Evolutionary conservation across 192 early-diverging fungal genomes (phyloP).

Genomic region (Helicostylum pulchrum): DNA sequence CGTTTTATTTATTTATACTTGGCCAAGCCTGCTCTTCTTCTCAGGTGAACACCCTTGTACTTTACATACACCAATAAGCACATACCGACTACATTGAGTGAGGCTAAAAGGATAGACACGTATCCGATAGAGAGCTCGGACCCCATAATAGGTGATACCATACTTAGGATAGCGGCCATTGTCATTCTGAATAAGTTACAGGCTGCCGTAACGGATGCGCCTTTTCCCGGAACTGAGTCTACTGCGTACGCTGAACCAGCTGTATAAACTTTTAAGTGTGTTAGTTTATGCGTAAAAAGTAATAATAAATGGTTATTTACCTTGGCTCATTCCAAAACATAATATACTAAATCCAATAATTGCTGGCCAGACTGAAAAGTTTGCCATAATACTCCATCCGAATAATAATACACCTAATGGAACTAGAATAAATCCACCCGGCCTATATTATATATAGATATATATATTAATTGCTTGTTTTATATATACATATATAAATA

Average conservation of each 20-base stretch:
- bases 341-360: conserved; percentile 45
- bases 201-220: conserved; percentile 44
- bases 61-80: conserved; percentile 38
- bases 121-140: conserved; percentile 38
- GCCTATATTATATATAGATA: not conserved
- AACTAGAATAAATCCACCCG: conserved; percentile 38
- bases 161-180: conserved; percentile 38
- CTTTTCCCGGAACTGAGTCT: conserved; percentile 43
- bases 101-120: conserved; percentile 39
- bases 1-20: too few relatives aligned
- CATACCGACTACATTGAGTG: conserved; percentile 36
- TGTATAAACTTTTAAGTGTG: not conserved
- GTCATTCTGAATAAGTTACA: conserved; percentile 43
- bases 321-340: conserved; percentile 46
- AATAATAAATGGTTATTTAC: not conserved
- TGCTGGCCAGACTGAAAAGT: conserved; percentile 35
- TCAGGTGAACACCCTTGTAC: conserved; percentile 26
- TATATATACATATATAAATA: too few relatives aligned
- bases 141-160: conserved; percentile 41
- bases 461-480: not conserved
- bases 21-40: too few relatives aligned
- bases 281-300: too few relatives aligned
- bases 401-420: conserved; percentile 45
- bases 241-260: conserved; percentile 44
- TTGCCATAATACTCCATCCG: conserved; percentile 41